Evolutionary conservation across 164 flowering plant species (phyloP).

Genomic region (Liriodendron chinense): DNA sequence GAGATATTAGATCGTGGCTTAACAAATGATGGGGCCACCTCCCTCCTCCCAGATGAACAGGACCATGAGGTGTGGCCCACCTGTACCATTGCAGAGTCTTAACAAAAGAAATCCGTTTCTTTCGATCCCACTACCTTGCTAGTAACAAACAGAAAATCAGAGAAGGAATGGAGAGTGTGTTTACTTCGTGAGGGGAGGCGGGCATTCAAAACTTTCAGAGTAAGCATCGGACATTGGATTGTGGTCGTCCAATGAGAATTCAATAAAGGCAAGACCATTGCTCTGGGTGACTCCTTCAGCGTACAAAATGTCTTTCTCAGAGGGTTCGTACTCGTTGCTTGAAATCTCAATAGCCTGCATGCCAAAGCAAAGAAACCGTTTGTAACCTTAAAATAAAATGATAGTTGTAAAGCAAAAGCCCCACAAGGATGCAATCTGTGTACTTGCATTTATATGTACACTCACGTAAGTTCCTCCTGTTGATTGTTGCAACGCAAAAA

Average conservation of each 20-base stretch:
- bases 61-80: background rate
- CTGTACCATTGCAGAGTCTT: background rate
- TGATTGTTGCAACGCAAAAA: too few relatives aligned
- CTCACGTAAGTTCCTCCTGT: too few relatives aligned
- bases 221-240: slow-evolving; percentile 35
- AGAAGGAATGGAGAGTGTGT: background rate
- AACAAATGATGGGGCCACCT: background rate
- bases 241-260: slow-evolving; percentile 36
- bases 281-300: slow-evolving; percentile 44
- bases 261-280: slow-evolving; percentile 35
- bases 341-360: slow-evolving; percentile 43
- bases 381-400: background rate
- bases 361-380: background rate
- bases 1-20: background rate
- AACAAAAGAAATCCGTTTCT: background rate
- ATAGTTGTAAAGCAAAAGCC: background rate
- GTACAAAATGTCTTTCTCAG: slow-evolving; percentile 39
- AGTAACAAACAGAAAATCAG: background rate
- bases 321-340: slow-evolving; percentile 43
- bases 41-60: background rate
- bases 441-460: too few relatives aligned
- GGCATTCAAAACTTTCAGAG: slow-evolving; percentile 30
- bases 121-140: background rate
- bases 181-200: slow-evolving; percentile 33
- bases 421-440: background rate